Percentiles rank a stretch among this genome's conserved stretches.
Conservation (phyloP, 176 grass and related monocot genomes). For the Oryza coarctata region DNA sequence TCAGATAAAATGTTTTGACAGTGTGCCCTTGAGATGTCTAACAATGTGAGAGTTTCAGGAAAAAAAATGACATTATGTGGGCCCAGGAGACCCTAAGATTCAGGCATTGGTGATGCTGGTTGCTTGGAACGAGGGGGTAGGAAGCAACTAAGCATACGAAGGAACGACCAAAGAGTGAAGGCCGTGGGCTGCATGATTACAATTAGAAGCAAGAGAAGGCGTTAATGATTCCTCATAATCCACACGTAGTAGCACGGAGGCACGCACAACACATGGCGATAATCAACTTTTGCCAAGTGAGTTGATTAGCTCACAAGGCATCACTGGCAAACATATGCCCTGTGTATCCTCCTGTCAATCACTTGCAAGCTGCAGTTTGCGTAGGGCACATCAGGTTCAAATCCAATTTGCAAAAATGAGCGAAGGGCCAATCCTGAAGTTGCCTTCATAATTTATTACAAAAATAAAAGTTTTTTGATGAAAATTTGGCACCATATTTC, state of each 20-base stretch:
- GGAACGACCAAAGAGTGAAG: constrained; percentile 17
- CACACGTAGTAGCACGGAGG: not conserved
- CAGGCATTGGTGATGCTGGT: constrained; percentile 20
- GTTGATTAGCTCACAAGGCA: constrained; percentile 16
- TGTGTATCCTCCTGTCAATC: not conserved
- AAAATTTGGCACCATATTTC: not conserved
- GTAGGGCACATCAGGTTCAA: not conserved
- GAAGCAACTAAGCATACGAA: constrained; percentile 34
- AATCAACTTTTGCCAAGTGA: not conserved
- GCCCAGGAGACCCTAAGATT: not conserved
- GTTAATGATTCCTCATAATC: constrained; percentile 25
- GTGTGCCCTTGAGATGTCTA: constrained; percentile 22
- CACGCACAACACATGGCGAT: constrained; percentile 32
- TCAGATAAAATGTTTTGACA: not conserved
- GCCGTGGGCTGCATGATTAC: constrained; percentile 14
- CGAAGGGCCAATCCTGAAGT: not conserved
- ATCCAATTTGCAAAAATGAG: not conserved
- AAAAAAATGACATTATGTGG: too few relatives aligned
- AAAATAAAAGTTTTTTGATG: not conserved
- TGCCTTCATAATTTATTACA: not conserved
- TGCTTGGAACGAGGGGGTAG: constrained; percentile 47
- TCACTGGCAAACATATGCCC: not conserved
- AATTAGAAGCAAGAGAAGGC: constrained; percentile 25
- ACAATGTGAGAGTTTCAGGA: too few relatives aligned
- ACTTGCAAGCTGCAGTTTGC: constrained; percentile 14